Evolutionary conservation across 2,329 filamentous ascomycete genomes (phyloP).

Genomic region (Trichoderma breve): DNA sequence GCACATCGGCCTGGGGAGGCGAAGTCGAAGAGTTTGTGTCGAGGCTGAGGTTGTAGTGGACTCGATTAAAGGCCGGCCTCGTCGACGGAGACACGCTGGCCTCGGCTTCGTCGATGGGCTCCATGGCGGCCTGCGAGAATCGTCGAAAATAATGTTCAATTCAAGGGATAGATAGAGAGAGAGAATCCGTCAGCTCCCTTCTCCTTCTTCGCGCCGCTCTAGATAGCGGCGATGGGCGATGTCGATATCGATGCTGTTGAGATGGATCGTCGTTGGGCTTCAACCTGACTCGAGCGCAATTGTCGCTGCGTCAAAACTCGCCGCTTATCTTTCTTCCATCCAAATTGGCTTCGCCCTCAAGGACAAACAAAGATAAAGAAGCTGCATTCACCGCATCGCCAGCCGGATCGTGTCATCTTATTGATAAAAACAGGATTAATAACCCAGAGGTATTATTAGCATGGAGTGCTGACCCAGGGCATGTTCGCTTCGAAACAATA

Average conservation of each 20-base stretch:
- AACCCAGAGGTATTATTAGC: background rate
- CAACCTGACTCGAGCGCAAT: background rate
- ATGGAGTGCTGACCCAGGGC: background rate
- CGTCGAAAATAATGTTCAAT: background rate
- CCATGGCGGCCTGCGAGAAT: background rate
- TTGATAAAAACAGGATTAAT: background rate
- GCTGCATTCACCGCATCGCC: background rate
- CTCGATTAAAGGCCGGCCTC: slow-evolving; percentile 22
- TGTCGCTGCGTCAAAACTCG: background rate
- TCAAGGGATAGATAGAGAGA: background rate
- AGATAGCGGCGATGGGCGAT: background rate
- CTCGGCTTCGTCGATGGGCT: background rate
- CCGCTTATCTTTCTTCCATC: background rate
- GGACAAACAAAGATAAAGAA: background rate
- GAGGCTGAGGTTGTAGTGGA: slow-evolving; percentile 31
- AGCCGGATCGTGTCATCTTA: background rate
- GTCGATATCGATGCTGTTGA: background rate
- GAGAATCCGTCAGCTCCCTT: background rate
- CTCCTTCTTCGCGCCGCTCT: background rate
- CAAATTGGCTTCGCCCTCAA: background rate
- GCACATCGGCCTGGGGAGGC: slow-evolving; percentile 20
- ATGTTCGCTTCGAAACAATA: background rate
- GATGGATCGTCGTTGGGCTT: background rate
- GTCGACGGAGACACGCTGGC: background rate
- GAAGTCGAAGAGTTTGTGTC: slow-evolving; percentile 27